Conservation (phyloP, 2,329 filamentous ascomycete species). For the Aaosphaeria pasadenensis region DNA sequence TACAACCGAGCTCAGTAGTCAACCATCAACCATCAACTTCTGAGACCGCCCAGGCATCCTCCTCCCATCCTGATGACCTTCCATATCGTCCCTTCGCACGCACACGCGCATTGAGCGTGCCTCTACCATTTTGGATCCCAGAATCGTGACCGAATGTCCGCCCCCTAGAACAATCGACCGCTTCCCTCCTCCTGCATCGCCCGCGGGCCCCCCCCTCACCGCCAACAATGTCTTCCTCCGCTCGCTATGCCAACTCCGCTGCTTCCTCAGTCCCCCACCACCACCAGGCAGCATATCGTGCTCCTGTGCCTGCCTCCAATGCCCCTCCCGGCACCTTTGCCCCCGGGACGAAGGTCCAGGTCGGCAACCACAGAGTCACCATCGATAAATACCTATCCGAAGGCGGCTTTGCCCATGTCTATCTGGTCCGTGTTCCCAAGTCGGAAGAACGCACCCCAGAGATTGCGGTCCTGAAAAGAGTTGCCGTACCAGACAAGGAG, state of each 20-base stretch:
- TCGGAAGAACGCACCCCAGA: conserved; percentile 74
- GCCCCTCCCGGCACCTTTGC: conserved; percentile 72
- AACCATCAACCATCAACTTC: background rate
- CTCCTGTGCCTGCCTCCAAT: conserved; percentile 30
- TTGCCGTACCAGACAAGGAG: conserved; percentile 95
- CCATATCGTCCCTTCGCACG: conserved; percentile 11
- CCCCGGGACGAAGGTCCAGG: conserved; percentile 93
- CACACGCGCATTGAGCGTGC: conserved; percentile 10
- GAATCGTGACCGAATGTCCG: background rate
- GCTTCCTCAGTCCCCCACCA: conserved; percentile 31
- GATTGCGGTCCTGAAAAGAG: conserved; percentile 84
- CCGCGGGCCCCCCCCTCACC: conserved; percentile 26
- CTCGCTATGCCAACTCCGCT: conserved; percentile 36
- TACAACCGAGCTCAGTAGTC: too few relatives aligned
- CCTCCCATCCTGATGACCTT: conserved; percentile 13
- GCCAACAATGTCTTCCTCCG: conserved; percentile 37
- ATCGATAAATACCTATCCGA: conserved; percentile 98
- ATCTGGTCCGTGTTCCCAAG: conserved; percentile 79
- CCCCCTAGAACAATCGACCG: background rate
- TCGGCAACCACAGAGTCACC: conserved; percentile 85
- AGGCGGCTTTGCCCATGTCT: conserved; percentile 97
- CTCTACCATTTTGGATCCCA: background rate
- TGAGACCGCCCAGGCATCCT: conserved; percentile 8
- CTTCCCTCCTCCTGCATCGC: conserved; percentile 23
- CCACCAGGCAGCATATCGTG: conserved; percentile 33